Evolutionary conservation across 2,329 filamentous ascomycete species (phyloP).

Genomic region (Phialophora chinensis): DNA sequence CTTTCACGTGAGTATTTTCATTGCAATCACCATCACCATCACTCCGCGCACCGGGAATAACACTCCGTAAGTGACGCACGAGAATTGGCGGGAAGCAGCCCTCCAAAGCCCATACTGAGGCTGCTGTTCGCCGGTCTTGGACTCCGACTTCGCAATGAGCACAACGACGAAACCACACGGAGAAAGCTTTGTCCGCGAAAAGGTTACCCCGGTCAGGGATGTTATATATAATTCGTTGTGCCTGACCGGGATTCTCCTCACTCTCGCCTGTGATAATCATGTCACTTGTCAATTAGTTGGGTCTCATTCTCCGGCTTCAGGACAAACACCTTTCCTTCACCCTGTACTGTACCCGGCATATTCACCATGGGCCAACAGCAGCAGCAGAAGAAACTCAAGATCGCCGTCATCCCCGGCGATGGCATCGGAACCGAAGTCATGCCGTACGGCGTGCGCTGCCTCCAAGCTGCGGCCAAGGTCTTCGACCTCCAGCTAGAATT

Average conservation of each 20-base stretch:
- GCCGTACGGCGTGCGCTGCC: conserved; percentile 50
- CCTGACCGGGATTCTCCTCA: background rate
- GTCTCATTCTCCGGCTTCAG: background rate
- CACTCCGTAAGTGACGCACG: background rate
- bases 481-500: conserved; percentile 52
- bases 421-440: conserved; percentile 71
- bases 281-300: background rate
- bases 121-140: background rate
- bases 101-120: background rate
- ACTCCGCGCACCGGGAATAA: background rate
- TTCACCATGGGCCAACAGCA: conserved; percentile 11
- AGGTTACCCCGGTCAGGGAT: background rate
- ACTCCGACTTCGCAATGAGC: conserved; percentile 12
- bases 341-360: background rate
- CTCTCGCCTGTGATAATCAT: background rate
- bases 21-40: background rate
- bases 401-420: conserved; percentile 67
- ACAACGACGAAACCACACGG: background rate
- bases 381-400: conserved; percentile 38
- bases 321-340: background rate
- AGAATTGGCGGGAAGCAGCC: background rate
- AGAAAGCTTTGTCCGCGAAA: background rate
- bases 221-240: background rate
- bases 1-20: background rate
- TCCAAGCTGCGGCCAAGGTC: conserved; percentile 35